phyloP scores from a whole-genome alignment of 345 rosid species.

The Euclidium syriacum region DNA sequence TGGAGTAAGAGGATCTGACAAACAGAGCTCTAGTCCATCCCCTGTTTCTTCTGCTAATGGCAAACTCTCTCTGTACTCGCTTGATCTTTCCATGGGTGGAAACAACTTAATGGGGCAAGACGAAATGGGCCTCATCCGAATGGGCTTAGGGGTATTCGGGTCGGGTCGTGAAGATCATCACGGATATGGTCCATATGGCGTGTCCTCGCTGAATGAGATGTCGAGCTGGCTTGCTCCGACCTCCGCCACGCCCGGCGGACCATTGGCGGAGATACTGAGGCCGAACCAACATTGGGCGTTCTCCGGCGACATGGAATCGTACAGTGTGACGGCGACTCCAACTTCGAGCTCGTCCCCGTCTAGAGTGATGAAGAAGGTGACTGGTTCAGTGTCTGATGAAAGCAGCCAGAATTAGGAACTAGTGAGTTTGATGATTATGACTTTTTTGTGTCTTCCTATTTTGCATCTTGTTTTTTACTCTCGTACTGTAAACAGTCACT shows the following conservation, averaged over 20 bases:
- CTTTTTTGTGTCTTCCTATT: background rate
- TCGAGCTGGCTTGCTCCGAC: conserved; percentile 40
- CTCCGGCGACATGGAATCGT: conserved; percentile 22
- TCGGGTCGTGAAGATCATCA: conserved; percentile 26
- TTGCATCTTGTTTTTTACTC: background rate
- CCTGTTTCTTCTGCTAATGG: conserved; percentile 36
- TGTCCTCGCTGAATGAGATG: conserved; percentile 17
- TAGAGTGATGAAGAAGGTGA: conserved; percentile 44
- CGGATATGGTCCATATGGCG: conserved; percentile 19
- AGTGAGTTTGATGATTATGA: conserved; percentile 3
- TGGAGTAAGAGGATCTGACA: conserved; percentile 29
- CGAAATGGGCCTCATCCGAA: conserved; percentile 36
- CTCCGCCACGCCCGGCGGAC: conserved; percentile 60
- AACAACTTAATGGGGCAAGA: conserved; percentile 26
- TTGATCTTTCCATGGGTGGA: conserved; percentile 52
- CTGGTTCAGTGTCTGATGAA: conserved; percentile 58
- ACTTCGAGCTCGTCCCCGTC: conserved; percentile 53
- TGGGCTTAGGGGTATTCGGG: conserved; percentile 33
- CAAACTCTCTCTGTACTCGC: conserved; percentile 39
- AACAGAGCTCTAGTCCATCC: conserved; percentile 24
- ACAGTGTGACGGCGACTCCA: conserved; percentile 11
- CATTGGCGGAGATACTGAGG: conserved; percentile 66
- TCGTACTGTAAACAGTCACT: background rate
- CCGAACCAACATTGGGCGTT: conserved; percentile 21
- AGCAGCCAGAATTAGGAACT: conserved; percentile 41